Evolutionary conservation across 306 rosid species (phyloP).

Genomic region (Myrica gale): DNA sequence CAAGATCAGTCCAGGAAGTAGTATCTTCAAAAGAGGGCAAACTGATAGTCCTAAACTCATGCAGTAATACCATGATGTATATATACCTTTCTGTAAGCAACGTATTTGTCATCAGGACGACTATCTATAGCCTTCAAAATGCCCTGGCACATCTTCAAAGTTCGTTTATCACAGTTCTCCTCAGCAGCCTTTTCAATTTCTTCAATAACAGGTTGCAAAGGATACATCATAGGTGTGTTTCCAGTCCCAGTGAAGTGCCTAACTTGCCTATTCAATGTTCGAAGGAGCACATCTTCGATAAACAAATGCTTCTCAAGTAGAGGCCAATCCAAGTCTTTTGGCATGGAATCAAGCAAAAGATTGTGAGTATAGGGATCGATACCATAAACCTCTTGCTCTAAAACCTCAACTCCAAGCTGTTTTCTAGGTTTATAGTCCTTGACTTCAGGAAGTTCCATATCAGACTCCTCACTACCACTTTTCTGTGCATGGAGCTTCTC

Average conservation of each 20-base stretch:
- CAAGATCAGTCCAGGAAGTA: constrained; percentile 16
- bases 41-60: neutral
- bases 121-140: constrained; percentile 68
- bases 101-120: constrained; percentile 94
- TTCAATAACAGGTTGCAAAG: constrained; percentile 76
- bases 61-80: constrained; percentile 14
- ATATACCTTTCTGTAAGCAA: constrained; percentile 89
- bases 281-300: constrained; percentile 82
- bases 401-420: constrained; percentile 79
- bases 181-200: constrained; percentile 69
- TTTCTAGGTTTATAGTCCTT: constrained; percentile 94
- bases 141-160: constrained; percentile 71
- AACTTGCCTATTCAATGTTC: constrained; percentile 77
- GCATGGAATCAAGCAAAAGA: constrained; percentile 96
- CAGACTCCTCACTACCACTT: constrained; percentile 93
- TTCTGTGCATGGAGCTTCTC: constrained; percentile 87
- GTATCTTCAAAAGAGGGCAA: neutral
- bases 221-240: constrained; percentile 76
- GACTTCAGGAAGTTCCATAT: constrained; percentile 99
- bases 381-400: constrained; percentile 99
- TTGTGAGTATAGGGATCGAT: constrained; percentile 97
- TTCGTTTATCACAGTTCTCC: constrained; percentile 52
- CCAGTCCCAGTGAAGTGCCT: constrained; percentile 82
- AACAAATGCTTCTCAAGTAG: constrained; percentile 73
- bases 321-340: constrained; percentile 83